Conservation (phyloP, 306 rosid genomes). For the Arachis hypogaea region DNA sequence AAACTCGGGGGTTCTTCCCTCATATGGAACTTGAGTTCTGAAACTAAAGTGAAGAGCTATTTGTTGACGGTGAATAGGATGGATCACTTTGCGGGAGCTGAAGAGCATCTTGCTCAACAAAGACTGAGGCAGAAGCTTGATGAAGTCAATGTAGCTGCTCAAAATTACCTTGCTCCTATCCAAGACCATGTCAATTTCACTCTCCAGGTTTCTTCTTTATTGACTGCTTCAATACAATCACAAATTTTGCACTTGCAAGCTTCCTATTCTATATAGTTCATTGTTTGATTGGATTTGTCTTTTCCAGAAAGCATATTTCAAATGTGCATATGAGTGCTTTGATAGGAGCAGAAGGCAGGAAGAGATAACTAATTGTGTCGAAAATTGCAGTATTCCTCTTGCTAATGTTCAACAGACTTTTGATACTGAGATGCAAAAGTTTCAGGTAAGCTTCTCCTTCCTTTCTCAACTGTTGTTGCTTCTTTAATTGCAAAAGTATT, state of each 20-base stretch:
- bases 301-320: constrained; percentile 87
- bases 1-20: background rate
- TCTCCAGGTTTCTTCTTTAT: constrained; percentile 65
- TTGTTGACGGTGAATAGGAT: constrained; percentile 41
- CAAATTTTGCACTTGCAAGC: background rate
- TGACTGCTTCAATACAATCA: too few species aligned
- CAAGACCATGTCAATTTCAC: constrained; percentile 95
- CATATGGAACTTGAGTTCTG: too few species aligned
- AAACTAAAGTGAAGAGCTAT: background rate
- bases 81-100: constrained; percentile 71
- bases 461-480: constrained; percentile 12
- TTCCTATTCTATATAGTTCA: constrained; percentile 21
- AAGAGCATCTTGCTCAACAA: constrained; percentile 75
- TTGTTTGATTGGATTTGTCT: constrained; percentile 27
- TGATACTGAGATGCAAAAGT: constrained; percentile 85
- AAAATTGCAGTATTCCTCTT: constrained; percentile 80
- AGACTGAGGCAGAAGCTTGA: constrained; percentile 73
- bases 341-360: constrained; percentile 82
- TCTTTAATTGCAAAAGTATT: background rate
- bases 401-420: constrained; percentile 75
- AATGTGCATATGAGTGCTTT: constrained; percentile 90
- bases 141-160: constrained; percentile 83
- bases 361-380: constrained; percentile 75
- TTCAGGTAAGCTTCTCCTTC: constrained; percentile 62
- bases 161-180: constrained; percentile 65